Evolutionary conservation across 2,329 filamentous ascomycete genomes (phyloP), one percentile per base, ranked within the genome.

Genomic region (Alternaria burnsii): DNA sequence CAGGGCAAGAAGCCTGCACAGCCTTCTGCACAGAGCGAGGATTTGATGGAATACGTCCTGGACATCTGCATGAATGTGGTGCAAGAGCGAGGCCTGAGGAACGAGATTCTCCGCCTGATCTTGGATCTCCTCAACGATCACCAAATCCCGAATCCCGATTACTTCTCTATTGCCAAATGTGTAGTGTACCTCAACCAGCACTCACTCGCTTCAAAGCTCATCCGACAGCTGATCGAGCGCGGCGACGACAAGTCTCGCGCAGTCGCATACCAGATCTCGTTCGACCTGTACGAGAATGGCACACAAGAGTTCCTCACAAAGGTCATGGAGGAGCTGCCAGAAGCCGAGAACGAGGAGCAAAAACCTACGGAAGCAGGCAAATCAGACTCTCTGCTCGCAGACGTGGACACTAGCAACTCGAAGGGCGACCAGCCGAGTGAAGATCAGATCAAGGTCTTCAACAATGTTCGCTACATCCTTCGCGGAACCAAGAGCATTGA

Each of bases 61-160:
- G 89, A 94, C 69, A 96, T 99, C 68, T 97, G 94, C 84, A 97
- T 99, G 93, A 94, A 96, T 63, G 90, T 98, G 62, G 93, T 99
- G 18, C 95, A 98, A 80, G 95, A 99, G 81, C 88, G 94, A 54
- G 89, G 89, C 48, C 87, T 98, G 74, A 89, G 95, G 63, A 89
- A 89, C 71, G 87, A 89, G 83, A 97, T 99, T 54, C 81, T 99
- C 60, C 90, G 91, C 71, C 85, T 99, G 46, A 95, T 99, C 57
- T 88, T 99, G n/a, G 92, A 94, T 61, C 87, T 99, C n/a, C 85
- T 99, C 61, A 97, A 91, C 81, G 93, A 96, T 61, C 97, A 91
- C 81, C 92, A 96, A 59, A 95, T 97, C 57, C 91, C 93, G 2
- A 92, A 87, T 61, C 95, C 95, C 0, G 95, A 99, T 77, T 98